Base-by-base conservation (phyloP, 352 stramenopile genomes). In the Pythium brachiatum region DNA sequence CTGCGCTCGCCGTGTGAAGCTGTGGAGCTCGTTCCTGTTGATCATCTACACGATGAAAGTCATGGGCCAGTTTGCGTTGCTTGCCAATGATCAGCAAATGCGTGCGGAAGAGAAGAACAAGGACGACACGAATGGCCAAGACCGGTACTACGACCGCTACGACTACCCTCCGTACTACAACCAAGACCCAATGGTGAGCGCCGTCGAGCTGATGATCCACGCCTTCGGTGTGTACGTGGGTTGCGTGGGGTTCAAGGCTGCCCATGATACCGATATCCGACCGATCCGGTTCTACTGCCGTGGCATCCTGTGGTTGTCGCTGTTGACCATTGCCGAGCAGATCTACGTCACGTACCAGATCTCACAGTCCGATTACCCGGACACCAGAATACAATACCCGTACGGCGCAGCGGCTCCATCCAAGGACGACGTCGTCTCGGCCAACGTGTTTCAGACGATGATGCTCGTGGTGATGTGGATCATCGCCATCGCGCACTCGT, bases 11-110 rank as follows among this genome's bases (percentile, higher is more conserved):
- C 81, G 86, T 48, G 84, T 95, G 36, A 95, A 95, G 62, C 79
- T 95, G 34, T 95, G 86, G 86, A 92, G 83, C 44, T 94, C 84
- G 12, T 94, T 95, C 54, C 61, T 95, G 51, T 60, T 95, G 26
- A 94, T 95, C 57, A 93, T 95, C 51, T 92, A 95, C 75, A 93
- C 86, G 3, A 95, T 95, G 86, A 95, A 95, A 59, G 82, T 94
- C 27, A 92, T 95, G 80, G 83, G 84, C 2, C 83, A 93, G 48
- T 92, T 93, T 65, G 86, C 86, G 39, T 57, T 94, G 44, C 70
- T 95, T 12, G 84, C 86, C 6, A 92, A 94, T 62, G 81, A 92
- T 39, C 84, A 94, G 57, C 82, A 91, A 27, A 74, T 83, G 36
- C 78, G 79, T 74, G 54, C 66, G 67, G 31, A 74, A 69, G 32